These are phyloP conservation scores for Caloboletus inedulis DNA, from an alignment of 1,284 basidiomycete genomes.

Conservation along the genomic window DNA sequence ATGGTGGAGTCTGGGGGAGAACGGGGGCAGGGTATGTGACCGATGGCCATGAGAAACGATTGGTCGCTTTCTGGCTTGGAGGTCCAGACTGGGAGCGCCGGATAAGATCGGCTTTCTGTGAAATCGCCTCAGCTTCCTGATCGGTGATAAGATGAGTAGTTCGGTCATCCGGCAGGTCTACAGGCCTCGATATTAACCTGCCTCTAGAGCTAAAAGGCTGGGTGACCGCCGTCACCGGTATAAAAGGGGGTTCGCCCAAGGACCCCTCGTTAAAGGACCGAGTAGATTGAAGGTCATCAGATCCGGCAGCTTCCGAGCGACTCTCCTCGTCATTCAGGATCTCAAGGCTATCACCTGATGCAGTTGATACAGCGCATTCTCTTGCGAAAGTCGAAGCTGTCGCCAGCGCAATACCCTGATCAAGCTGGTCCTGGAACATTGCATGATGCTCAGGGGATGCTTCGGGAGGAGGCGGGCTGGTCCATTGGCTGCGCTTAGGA, in stretches of 20 bases:
- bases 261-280: conserved; percentile 53
- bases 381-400: conserved; percentile 60
- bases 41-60: conserved; percentile 38
- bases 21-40: conserved; percentile 31
- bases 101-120: conserved; percentile 35
- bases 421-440: conserved; percentile 64
- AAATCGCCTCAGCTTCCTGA: conserved; percentile 25
- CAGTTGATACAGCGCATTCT: conserved; percentile 46
- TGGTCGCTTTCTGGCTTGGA: conserved; percentile 31
- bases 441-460: conserved; percentile 64
- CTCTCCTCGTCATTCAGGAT: conserved; percentile 61
- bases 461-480: conserved; percentile 75
- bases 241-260: conserved; percentile 10
- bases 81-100: conserved; percentile 44
- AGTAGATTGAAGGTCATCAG: conserved; percentile 66
- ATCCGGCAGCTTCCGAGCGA: conserved; percentile 53
- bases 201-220: conserved; percentile 24
- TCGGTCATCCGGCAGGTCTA: conserved; percentile 7
- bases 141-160: conserved; percentile 18
- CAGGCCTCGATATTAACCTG: conserved; percentile 21
- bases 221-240: conserved; percentile 10
- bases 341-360: conserved; percentile 57
- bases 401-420: conserved; percentile 60
- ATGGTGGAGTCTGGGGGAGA: conserved; percentile 43
- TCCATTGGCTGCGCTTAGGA: conserved; percentile 72